phyloP scores from a whole-genome alignment of 257 asterid species.

The Osmanthus fragrans region DNA sequence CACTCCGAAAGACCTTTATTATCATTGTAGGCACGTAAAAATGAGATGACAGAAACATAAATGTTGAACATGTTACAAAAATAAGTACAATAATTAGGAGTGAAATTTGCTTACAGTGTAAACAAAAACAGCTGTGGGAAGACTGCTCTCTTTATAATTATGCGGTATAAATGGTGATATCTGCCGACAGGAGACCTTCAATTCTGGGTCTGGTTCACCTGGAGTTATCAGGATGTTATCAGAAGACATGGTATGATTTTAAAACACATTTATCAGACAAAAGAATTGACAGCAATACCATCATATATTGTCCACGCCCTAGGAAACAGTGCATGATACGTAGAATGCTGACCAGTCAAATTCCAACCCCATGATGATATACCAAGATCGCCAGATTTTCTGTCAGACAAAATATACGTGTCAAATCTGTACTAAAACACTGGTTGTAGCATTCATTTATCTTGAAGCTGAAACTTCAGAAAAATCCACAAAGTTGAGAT shows the following conservation, averaged over 20 bases:
- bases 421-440: not conserved
- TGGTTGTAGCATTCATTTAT: conserved; percentile 4
- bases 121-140: conserved; percentile 93
- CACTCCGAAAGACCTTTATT: not conserved
- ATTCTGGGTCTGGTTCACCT: conserved; percentile 99
- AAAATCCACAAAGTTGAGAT: not conserved
- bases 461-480: conserved; percentile 6
- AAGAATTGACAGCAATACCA: conserved; percentile 45
- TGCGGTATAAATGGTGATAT: conserved; percentile 98
- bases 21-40: not conserved
- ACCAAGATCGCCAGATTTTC: conserved; percentile 87
- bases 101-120: conserved; percentile 68
- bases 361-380: conserved; percentile 99
- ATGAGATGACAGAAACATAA: not conserved
- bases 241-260: conserved; percentile 14
- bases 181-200: conserved; percentile 92
- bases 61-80: not conserved
- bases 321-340: conserved; percentile 97
- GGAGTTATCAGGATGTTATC: conserved; percentile 24
- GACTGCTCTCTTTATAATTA: conserved; percentile 98
- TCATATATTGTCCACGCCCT: conserved; percentile 98
- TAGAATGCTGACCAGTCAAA: conserved; percentile 91
- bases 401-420: conserved; percentile 27
- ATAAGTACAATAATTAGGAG: conserved; percentile 10
- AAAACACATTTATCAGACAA: conserved; percentile 19